Evolutionary conservation across 1,139 yeast species (phyloP).

Genomic region (Geotrichum histeridarum): DNA sequence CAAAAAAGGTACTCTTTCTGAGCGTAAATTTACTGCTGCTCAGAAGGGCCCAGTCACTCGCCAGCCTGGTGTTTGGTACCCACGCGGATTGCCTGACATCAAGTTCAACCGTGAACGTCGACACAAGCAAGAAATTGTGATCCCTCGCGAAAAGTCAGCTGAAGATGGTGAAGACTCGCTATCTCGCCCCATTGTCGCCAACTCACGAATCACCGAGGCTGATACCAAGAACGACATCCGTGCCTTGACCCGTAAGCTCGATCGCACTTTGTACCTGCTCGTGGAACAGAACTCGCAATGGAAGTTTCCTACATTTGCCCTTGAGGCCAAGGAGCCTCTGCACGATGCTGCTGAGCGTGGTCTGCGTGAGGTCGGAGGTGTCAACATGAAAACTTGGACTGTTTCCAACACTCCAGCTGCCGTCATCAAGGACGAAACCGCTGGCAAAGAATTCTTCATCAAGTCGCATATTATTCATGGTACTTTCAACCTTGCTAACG

Average conservation of each 20-base stretch:
- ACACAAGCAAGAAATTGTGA: conserved; percentile 63
- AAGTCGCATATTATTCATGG: conserved; percentile 93
- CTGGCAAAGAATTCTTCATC: conserved; percentile 57
- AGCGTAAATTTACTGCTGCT: conserved; percentile 69
- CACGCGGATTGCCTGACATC: conserved; percentile 79
- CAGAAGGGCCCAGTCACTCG: conserved; percentile 71
- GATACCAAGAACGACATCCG: conserved; percentile 57
- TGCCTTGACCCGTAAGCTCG: conserved; percentile 72
- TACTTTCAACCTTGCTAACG: conserved; percentile 51
- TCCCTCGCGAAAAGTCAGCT: conserved; percentile 56
- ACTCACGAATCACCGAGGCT: conserved; percentile 71
- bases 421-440: conserved; percentile 36
- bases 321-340: conserved; percentile 47
- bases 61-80: conserved; percentile 71
- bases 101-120: conserved; percentile 87
- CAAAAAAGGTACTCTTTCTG: conserved; percentile 84
- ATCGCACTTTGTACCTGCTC: conserved; percentile 73
- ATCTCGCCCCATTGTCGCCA: conserved; percentile 64
- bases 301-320: conserved; percentile 70
- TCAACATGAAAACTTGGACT: conserved; percentile 73
- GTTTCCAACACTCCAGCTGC: conserved; percentile 88
- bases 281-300: conserved; percentile 52
- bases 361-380: conserved; percentile 66
- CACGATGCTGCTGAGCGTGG: conserved; percentile 76
- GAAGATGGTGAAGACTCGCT: conserved; percentile 45